Conservation (phyloP, 148 eudicot species). For the Pharnaceum exiguum region DNA sequence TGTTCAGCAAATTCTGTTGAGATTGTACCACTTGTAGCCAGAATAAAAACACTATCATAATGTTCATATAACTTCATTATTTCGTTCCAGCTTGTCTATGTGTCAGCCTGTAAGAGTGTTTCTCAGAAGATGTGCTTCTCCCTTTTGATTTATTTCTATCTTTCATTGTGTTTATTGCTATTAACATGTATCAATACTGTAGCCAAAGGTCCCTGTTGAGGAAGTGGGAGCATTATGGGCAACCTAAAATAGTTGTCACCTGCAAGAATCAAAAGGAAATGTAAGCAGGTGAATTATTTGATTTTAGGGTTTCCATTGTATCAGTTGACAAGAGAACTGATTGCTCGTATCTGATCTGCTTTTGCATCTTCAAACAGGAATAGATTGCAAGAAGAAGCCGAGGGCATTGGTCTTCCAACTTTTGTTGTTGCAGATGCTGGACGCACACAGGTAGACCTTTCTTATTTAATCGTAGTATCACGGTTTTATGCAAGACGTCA, state of each 20-base stretch:
- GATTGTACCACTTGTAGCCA: no score
- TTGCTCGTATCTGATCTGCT: slow-evolving; percentile 1
- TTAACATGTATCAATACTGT: slow-evolving; percentile 12
- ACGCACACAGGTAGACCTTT: slow-evolving; percentile 95
- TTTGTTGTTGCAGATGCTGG: slow-evolving; percentile 97
- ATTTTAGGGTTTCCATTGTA: not conserved
- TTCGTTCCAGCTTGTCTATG: no score
- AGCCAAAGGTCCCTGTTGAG: slow-evolving; percentile 73
- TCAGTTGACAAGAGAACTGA: not conserved
- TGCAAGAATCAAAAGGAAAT: slow-evolving; percentile 97
- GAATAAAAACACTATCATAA: no score
- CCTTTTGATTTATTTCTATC: not conserved
- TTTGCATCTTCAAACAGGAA: slow-evolving; percentile 43
- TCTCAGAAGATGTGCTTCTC: not conserved
- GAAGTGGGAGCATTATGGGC: slow-evolving; percentile 93
- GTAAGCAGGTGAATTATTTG: slow-evolving; percentile 42
- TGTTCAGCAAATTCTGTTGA: no score
- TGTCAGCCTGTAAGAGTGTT: no score
- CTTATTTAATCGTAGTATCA: no score
- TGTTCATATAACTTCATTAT: no score
- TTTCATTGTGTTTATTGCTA: slow-evolving; percentile 1
- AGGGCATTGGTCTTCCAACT: slow-evolving; percentile 84
- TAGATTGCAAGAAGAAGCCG: slow-evolving; percentile 79
- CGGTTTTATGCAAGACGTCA: no score
- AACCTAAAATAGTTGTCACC: slow-evolving; percentile 88